Percentiles rank a stretch among this genome's conserved stretches.
phyloP scores from a whole-genome alignment of 1,139 yeast genomes.

The Hansenula anomala region DNA sequence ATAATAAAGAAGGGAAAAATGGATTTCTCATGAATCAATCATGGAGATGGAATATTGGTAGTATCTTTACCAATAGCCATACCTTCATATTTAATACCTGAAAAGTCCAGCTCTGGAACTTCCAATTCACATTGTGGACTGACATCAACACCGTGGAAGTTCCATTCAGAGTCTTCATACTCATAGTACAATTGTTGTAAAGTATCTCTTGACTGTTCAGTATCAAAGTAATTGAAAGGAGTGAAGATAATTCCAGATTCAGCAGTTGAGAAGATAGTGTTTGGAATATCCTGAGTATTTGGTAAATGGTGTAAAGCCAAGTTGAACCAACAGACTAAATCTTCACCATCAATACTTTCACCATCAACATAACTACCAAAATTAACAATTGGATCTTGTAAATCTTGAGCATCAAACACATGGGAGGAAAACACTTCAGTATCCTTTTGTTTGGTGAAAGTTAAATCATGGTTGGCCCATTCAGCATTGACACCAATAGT shows the following conservation, averaged over 20 bases:
- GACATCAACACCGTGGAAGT: constrained; percentile 17
- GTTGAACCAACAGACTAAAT: constrained; percentile 23
- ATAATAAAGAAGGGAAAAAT: no score
- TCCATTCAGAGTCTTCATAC: constrained; percentile 16
- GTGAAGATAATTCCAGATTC: constrained; percentile 19
- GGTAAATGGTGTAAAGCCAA: constrained; percentile 24
- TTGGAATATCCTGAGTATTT: constrained; percentile 24
- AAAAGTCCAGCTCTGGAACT: constrained; percentile 9
- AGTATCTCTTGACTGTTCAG: constrained; percentile 19
- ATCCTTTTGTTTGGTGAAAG: constrained; percentile 20
- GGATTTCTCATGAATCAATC: background rate
- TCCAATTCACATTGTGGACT: constrained; percentile 12
- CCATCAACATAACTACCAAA: constrained; percentile 18
- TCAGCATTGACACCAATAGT: constrained; percentile 16
- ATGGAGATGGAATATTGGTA: constrained; percentile 1
- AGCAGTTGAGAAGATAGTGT: constrained; percentile 23
- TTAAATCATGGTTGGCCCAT: constrained; percentile 21
- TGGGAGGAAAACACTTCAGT: constrained; percentile 20
- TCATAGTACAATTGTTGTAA: constrained; percentile 18
- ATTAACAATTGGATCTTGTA: constrained; percentile 18
- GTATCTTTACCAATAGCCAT: constrained; percentile 14
- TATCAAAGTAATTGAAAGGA: constrained; percentile 23
- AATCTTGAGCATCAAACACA: constrained; percentile 18
- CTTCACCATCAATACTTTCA: constrained; percentile 21
- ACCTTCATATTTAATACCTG: constrained; percentile 14